phyloP scores from a whole-genome alignment of 2,329 filamentous ascomycete species.

The Cladosporium sp. region DNA sequence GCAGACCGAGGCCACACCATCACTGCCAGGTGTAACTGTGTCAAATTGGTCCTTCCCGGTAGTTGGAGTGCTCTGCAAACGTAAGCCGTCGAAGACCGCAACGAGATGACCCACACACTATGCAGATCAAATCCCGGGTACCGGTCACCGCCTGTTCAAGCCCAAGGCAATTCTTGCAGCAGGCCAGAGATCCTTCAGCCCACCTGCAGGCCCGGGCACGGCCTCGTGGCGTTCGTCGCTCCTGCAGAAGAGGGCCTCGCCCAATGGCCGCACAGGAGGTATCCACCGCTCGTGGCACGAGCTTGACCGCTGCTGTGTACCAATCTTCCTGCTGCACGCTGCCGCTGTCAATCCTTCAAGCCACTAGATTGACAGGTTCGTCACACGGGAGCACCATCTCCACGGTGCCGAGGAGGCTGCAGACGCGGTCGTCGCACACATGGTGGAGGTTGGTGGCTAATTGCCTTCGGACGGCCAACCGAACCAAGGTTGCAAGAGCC shows the following conservation, averaged over 20 bases:
- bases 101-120: background rate
- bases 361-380: slow-evolving; percentile 12
- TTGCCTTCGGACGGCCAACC: slow-evolving; percentile 2
- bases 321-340: slow-evolving; percentile 10
- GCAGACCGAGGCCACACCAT: slow-evolving; percentile 2
- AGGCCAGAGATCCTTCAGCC: background rate
- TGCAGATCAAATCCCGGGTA: slow-evolving; percentile 8
- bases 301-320: slow-evolving; percentile 12
- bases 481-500: background rate
- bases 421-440: background rate
- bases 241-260: background rate
- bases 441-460: background rate
- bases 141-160: slow-evolving; percentile 7
- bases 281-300: background rate
- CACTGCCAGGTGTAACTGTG: background rate
- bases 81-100: background rate
- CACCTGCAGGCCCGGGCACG: background rate
- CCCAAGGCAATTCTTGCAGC: background rate
- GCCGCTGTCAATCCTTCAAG: slow-evolving; percentile 13
- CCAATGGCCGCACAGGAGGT: background rate
- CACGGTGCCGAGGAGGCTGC: background rate
- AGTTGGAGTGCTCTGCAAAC: background rate
- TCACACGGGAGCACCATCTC: background rate
- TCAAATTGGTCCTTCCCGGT: background rate
- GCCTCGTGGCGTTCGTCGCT: background rate